phyloP scores from a whole-genome alignment of 495 filamentous ascomycete genomes.

The Talaromyces ruber region DNA sequence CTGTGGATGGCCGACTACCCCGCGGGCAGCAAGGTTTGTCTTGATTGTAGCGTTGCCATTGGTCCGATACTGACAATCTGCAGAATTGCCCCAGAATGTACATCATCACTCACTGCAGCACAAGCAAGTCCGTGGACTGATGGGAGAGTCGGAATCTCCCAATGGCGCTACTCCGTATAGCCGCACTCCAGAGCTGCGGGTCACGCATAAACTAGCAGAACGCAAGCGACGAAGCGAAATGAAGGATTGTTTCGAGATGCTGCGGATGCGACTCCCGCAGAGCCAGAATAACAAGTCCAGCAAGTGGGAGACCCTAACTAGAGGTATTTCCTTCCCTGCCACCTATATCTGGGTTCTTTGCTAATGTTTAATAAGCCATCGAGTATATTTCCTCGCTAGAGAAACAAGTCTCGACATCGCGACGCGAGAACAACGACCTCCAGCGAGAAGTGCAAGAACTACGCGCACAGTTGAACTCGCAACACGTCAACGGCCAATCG shows the following conservation, averaged over 20 bases:
- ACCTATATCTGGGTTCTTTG: neutral
- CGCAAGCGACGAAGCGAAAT: constrained; percentile 94
- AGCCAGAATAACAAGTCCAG: constrained; percentile 88
- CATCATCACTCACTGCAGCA: constrained; percentile 75
- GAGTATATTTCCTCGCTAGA: constrained; percentile 35
- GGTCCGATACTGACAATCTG: constrained; percentile 10
- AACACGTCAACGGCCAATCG: constrained; percentile 13
- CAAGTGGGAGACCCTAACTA: constrained; percentile 98
- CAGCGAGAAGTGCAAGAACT: constrained; percentile 43
- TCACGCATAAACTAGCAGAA: constrained; percentile 94
- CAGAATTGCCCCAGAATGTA: constrained; percentile 40
- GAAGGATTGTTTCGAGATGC: constrained; percentile 90
- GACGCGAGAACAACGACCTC: constrained; percentile 41
- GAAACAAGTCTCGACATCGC: constrained; percentile 19
- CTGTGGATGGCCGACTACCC: constrained; percentile 58
- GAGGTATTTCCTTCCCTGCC: constrained; percentile 46
- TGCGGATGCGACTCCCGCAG: constrained; percentile 74
- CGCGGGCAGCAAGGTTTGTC: constrained; percentile 55
- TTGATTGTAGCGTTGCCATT: constrained; percentile 5
- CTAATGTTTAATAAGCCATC: constrained; percentile 19
- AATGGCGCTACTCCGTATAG: constrained; percentile 72
- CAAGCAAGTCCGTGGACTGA: constrained; percentile 58
- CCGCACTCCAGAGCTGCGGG: constrained; percentile 85
- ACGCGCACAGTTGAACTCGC: constrained; percentile 33
- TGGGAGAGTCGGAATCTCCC: constrained; percentile 47